Base-by-base conservation (phyloP, 352 stramenopile genomes). In the Thraustochytrium striatum region DNA sequence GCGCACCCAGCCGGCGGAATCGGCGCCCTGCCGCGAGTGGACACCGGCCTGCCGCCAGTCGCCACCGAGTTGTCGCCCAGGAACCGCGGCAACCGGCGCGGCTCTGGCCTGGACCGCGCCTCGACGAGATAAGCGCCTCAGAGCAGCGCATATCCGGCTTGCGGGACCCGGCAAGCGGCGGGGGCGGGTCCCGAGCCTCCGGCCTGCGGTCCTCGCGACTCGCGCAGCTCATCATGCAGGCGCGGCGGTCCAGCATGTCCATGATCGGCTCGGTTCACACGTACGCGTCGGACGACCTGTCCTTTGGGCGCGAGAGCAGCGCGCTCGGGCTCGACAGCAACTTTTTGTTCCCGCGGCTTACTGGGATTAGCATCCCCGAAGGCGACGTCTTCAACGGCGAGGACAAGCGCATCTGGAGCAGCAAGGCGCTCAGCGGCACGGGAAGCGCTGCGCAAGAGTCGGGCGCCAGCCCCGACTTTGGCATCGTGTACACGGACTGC, bases 191-290 rank as follows among this genome's bases (percentile, higher is more conserved):
- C 47, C 47, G 47, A 25, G 16, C 47, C 13, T 73, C 62, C 11
- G 62, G 47, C 36, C 47, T 75, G 21, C 65, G 41, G 47, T 43
- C 7, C 35, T 62, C 41, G 32, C 21, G 65, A 21, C 65, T 75
- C 7, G 65, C 65, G 16, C 65, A 75, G 43, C 65, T 75, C 32
- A 44, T 70, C 3, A 70, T 75, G 65, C 28, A 58, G 33, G 65
- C 65, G n/a, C 43, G 65, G 21, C 65, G 65, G 7, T 75, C 65
- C 16, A 75, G 65, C 65, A 75, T 75, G 65, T 75, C 65, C 36
- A 28, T 75, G 21, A 38, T 75, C 19, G 65, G 65, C n/a, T 75
- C 65, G 41, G 65, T 75, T 28, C 65, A 75, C 36, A 75, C 65
- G 2, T 75, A 61, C 52, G 30, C 30, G n/a, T 75, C 65, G 2